Evolutionary conservation across 1,284 basidiomycete species (phyloP), one percentile per base, ranked within the genome.

Genomic region (Moesziomyces aphidis): DNA sequence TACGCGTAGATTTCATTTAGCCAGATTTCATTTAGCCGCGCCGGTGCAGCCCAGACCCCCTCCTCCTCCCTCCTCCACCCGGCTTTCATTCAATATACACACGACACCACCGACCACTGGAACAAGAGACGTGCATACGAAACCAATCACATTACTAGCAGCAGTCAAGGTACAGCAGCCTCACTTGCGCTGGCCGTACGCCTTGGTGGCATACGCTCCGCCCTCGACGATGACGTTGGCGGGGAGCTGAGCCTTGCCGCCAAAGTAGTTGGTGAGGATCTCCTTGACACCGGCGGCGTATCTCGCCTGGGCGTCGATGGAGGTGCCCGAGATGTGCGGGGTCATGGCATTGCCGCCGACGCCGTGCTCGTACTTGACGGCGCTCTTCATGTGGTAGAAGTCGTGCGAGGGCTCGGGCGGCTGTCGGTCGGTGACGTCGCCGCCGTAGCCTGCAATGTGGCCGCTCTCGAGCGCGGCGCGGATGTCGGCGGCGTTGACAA

Each of bases 291-390:
- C 95, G 45, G 87, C 86, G 11, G 94, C 94, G 85, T 97, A 97
- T 61, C 95, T 91, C 26, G 49, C 87, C 89, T 97, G 95, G 1
- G 95, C 94, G 80, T 97, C 95, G 67, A 97, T 88, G 6, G 94
- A 94, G 13, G 94, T 95, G 46, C 79, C 79, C 8, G 75, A 76
- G 19, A 77, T 67, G 42, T 81, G 78, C 15, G 78, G 61, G 0
- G 73, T 76, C 72, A 79, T 78, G 24, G 81, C 71, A 21, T 79
- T 93, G 34, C 93, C 93, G 60, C 89, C 91, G 23, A 90, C 91
- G 28, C 91, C 88, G 46, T 89, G 89, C 87, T 93, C 93, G 87
- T 59, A 54, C 11, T 39, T 45, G 23, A 49, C 44, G 45, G 58
- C 22, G n/a, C 34, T 51, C n/a, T 36, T 19, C 89, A 91, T 89